A percentile compares a stretch with the other conserved stretches of the same genome.
Evolutionary conservation across 345 rosid genomes (phyloP).

Genomic region (Erysimum cheiranthoides): DNA sequence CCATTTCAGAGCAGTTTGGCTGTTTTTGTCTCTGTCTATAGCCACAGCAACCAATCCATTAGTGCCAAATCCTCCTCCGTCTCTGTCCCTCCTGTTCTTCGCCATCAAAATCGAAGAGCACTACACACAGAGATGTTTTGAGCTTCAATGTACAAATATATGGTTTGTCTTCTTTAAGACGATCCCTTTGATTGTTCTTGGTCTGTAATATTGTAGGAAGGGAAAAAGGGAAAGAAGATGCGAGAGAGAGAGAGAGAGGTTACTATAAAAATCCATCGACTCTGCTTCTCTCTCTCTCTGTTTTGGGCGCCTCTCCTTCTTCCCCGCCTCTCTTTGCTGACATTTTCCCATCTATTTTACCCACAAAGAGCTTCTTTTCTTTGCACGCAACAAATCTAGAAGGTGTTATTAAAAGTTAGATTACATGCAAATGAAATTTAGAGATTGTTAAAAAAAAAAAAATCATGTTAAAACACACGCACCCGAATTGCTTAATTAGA

Average conservation of each 20-base stretch:
- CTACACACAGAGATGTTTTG: background rate
- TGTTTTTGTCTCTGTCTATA: slow-evolving; percentile 76
- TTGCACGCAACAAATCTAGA: slow-evolving; percentile 19
- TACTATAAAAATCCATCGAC: slow-evolving; percentile 32
- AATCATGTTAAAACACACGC: background rate
- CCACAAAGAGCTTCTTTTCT: background rate
- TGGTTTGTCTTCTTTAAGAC: slow-evolving; percentile 6
- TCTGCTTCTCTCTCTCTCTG: slow-evolving; percentile 28
- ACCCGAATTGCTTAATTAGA: too few relatives aligned
- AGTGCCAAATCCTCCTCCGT: slow-evolving; percentile 47
- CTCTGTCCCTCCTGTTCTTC: slow-evolving; percentile 55
- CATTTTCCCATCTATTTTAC: background rate
- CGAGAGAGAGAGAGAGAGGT: slow-evolving; percentile 11
- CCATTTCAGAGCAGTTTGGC: slow-evolving; percentile 93
- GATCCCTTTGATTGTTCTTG: slow-evolving; percentile 15
- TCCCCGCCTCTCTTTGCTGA: slow-evolving; percentile 36
- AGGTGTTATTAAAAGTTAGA: background rate
- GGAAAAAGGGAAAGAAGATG: slow-evolving; percentile 4
- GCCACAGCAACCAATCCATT: slow-evolving; percentile 82
- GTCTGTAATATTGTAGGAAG: background rate
- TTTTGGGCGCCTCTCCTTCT: slow-evolving; percentile 44
- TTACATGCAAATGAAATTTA: background rate
- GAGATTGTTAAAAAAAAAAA: too few relatives aligned
- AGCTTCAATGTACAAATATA: slow-evolving; percentile 9
- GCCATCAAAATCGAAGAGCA: slow-evolving; percentile 50